Percentiles rank a stretch among this genome's conserved stretches.
These are phyloP conservation scores for Pichia terricola DNA, from an alignment of 1,139 yeast species.

Conservation along the genomic window DNA sequence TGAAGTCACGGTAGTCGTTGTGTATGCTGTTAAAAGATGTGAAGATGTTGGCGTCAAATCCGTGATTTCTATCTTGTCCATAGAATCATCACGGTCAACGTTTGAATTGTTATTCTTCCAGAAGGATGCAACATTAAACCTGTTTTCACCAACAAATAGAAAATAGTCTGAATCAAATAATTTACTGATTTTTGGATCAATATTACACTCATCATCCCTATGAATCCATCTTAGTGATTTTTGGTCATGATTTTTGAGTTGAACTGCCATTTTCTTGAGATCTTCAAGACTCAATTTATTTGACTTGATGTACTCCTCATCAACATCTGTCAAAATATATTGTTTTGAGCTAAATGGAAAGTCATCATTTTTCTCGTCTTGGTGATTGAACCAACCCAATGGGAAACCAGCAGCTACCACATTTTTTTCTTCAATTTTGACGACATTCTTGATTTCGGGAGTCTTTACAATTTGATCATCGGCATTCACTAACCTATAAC, in stretches of 20 bases:
- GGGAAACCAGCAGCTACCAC: conserved; percentile 22
- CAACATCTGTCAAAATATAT: conserved; percentile 21
- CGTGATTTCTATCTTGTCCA: not conserved
- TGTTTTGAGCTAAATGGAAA: conserved; percentile 23
- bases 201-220: conserved; percentile 4
- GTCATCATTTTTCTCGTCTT: conserved; percentile 12
- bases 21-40: conserved; percentile 4
- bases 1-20: conserved; percentile 10
- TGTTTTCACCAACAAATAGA: conserved; percentile 20
- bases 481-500: conserved; percentile 9
- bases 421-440: conserved; percentile 18
- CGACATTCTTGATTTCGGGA: conserved; percentile 3
- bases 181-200: conserved; percentile 5
- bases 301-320: conserved; percentile 10
- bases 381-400: conserved; percentile 13
- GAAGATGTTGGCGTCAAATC: not conserved
- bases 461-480: conserved; percentile 1
- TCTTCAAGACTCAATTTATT: too few relatives aligned
- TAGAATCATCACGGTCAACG: too few relatives aligned
- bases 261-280: too few relatives aligned
- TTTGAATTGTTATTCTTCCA: too few relatives aligned
- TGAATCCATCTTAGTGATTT: conserved; percentile 10
- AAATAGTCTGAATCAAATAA: conserved; percentile 18
- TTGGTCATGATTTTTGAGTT: too few relatives aligned
- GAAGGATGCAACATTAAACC: conserved; percentile 3